Evolutionary conservation across 129 eudicot genomes (phyloP).

Genomic region (Chrysanthemum lavandulifolium): DNA sequence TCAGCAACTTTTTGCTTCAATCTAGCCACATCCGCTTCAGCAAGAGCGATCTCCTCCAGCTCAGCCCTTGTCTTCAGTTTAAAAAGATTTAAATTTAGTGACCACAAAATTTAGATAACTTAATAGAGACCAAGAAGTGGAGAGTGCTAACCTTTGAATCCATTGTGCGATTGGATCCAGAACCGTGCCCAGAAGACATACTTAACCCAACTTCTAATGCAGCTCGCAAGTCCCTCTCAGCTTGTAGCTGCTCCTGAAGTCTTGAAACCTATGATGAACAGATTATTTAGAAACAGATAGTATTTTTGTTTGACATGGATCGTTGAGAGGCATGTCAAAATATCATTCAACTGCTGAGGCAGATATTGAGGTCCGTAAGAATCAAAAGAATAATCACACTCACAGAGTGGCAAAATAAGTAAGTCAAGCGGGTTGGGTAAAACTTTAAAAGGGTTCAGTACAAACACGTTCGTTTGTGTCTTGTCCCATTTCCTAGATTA

Average conservation of each 20-base stretch:
- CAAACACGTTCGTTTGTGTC: too few relatives aligned
- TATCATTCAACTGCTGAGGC: too few relatives aligned
- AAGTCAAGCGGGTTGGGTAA: too few relatives aligned
- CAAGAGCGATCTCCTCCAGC: slow-evolving; percentile 99
- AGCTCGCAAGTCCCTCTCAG: slow-evolving; percentile 95
- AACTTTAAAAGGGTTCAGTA: too few relatives aligned
- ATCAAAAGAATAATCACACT: too few relatives aligned
- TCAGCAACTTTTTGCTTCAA: slow-evolving; percentile 97
- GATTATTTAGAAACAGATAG: too few relatives aligned
- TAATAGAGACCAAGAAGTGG: not conserved
- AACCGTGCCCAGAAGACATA: slow-evolving; percentile 87
- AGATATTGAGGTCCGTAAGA: too few relatives aligned
- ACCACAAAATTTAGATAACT: not conserved
- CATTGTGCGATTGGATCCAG: slow-evolving; percentile 69
- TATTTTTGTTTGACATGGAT: too few relatives aligned
- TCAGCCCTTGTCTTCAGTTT: slow-evolving; percentile 86
- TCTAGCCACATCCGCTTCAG: slow-evolving; percentile 98
- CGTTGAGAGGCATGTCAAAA: too few relatives aligned
- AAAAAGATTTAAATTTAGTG: slow-evolving; percentile 7
- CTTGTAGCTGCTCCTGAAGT: slow-evolving; percentile 96
- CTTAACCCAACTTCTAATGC: slow-evolving; percentile 96
- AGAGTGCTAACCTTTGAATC: slow-evolving; percentile 74
- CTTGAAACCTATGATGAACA: slow-evolving; percentile 65
- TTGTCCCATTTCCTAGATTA: too few relatives aligned
- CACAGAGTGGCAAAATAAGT: too few relatives aligned